Base-by-base conservation (phyloP, 176 grass and related monocot genomes). In the Hyparrhenia diplandra region DNA sequence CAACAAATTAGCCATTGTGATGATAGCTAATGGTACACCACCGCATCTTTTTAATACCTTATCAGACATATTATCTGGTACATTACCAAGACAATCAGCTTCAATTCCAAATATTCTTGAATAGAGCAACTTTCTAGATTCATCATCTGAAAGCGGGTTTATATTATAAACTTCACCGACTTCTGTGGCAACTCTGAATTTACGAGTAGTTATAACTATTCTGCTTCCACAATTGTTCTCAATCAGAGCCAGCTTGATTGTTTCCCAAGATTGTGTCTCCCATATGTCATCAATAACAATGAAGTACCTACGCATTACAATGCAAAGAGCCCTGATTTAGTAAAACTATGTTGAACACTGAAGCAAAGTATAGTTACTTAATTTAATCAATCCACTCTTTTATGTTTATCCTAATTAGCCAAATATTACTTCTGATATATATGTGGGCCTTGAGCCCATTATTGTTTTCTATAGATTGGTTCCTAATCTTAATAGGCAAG, bases 1-100 rank as follows among this genome's bases (percentile, higher is more conserved):
- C 18, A 67, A 67, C 32, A 67, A 67, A 67, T 37, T 67, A 37
- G 64, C 64, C 64, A 67, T 67, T 37, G 64, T 67, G 64, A 67
- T 37, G 64, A 67, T 37, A 21, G 64, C 64, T 67, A 67, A 67
- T 67, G 64, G 64, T 37, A 67, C 32, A 67, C 64, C 64, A 37
- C 64, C 32, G 6, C 64, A 67, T 67, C 64, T 36, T 67, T 67
- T 67, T 67, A 67, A n/a, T n/a, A 67, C 2, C 18, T 37, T 67
- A 36, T 37, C 64, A 67, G 64, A 37, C 0, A 67, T 30, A 10
- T 67, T 37, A 6, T 67, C 64, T 37, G 32, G 64, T 67, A 67
- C 37, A n/a, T 21, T 36, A 36, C 0, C 64, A 21, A 67, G 17
- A n/a, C 0, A 37, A 67, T 67, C 18, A 4, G 32, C 32, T 5